These are phyloP conservation scores for Hanseniaspora sp. DNA, from an alignment of 1,139 yeast genomes.

Conservation along the genomic window DNA sequence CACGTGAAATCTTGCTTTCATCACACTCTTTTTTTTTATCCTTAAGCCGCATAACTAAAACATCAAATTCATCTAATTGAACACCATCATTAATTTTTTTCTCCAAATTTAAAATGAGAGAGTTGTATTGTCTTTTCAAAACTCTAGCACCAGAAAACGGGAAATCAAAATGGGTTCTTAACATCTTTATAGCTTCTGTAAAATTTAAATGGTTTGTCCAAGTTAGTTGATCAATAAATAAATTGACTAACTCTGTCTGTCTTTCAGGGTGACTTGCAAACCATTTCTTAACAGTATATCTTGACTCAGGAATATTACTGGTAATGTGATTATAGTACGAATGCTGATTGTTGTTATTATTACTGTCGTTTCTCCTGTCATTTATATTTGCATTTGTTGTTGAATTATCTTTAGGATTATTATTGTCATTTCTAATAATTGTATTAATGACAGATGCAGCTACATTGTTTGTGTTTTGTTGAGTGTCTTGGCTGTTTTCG, in stretches of 20 bases:
- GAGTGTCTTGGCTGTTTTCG: too few species aligned
- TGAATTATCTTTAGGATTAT: not conserved
- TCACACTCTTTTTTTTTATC: slow-evolving; percentile 16
- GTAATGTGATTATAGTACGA: not conserved
- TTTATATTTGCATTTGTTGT: too few species aligned
- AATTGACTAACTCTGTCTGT: slow-evolving; percentile 11
- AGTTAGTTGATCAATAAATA: slow-evolving; percentile 17
- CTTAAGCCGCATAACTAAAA: slow-evolving; percentile 1
- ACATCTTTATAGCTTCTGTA: slow-evolving; percentile 16
- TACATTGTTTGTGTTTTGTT: not conserved
- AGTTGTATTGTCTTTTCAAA: slow-evolving; percentile 11
- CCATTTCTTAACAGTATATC: slow-evolving; percentile 15
- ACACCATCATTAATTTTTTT: slow-evolving; percentile 2
- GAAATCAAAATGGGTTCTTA: slow-evolving; percentile 14
- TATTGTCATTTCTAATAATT: not conserved
- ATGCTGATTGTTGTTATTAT: not conserved
- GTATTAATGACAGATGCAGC: not conserved
- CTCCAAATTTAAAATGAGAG: not conserved
- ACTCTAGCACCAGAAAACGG: slow-evolving; percentile 16
- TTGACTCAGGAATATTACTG: slow-evolving; percentile 3
- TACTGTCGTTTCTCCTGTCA: not conserved
- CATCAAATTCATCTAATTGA: slow-evolving; percentile 5
- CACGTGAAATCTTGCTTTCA: not conserved
- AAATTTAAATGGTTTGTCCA: slow-evolving; percentile 17
- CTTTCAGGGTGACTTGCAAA: slow-evolving; percentile 11